Conservation (phyloP, 1,284 basidiomycete species). For the Apiotrichum porosum region DNA sequence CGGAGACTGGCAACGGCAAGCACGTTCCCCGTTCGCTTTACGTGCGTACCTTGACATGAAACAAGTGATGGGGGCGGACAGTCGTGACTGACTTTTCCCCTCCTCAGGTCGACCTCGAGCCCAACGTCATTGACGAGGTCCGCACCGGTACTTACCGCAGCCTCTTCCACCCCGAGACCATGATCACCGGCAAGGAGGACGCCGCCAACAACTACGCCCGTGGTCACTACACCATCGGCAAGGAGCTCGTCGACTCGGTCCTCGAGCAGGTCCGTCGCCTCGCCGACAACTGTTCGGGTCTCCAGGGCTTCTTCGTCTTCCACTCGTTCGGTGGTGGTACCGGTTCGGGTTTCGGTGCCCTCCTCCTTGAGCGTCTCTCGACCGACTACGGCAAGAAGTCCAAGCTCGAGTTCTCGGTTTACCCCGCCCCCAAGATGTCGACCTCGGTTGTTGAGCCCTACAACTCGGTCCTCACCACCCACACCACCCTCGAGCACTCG, state of each 20-base stretch:
- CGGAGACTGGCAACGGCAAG: slow-evolving; percentile 74
- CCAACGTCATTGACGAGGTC: slow-evolving; percentile 93
- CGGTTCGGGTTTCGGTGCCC: slow-evolving; percentile 97
- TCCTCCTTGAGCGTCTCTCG: slow-evolving; percentile 91
- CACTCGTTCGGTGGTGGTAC: slow-evolving; percentile 99
- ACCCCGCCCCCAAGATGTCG: slow-evolving; percentile 89
- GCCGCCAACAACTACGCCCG: slow-evolving; percentile 99
- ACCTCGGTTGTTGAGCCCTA: slow-evolving; percentile 99
- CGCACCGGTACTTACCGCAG: slow-evolving; percentile 88
- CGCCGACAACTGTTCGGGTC: slow-evolving; percentile 94
- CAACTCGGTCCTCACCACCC: slow-evolving; percentile 97
- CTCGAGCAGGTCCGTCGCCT: slow-evolving; percentile 95
- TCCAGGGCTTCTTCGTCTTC: slow-evolving; percentile 99
- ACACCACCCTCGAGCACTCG: slow-evolving; percentile 98
- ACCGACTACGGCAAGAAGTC: slow-evolving; percentile 99
- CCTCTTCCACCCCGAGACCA: slow-evolving; percentile 98
- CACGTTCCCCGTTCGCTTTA: slow-evolving; percentile 97
- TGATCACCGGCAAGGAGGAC: slow-evolving; percentile 99
- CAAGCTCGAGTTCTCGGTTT: slow-evolving; percentile 98
- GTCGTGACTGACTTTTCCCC: slow-evolving; percentile 3
- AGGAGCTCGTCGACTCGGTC: slow-evolving; percentile 82
- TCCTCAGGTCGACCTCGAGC: slow-evolving; percentile 76
- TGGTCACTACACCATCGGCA: slow-evolving; percentile 97
- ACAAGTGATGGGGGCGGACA: neutral
- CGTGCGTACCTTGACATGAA: slow-evolving; percentile 49